phyloP scores from a whole-genome alignment of 2,329 filamentous ascomycete species.

The Ascochyta clinopodiicola region DNA sequence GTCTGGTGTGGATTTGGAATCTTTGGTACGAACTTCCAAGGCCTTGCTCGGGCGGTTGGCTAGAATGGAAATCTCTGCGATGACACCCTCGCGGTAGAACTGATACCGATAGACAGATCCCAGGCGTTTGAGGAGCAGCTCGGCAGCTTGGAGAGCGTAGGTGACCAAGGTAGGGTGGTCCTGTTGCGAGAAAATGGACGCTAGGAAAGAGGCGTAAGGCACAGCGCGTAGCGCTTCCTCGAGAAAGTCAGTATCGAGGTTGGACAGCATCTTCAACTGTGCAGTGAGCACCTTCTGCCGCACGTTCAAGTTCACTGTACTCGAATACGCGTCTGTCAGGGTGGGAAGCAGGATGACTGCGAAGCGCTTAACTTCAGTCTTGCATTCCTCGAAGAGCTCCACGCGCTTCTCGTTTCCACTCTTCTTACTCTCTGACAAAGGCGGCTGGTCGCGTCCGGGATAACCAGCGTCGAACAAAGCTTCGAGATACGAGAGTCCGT shows the following conservation, averaged over 20 bases:
- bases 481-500: slow-evolving; percentile 60
- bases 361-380: slow-evolving; percentile 86
- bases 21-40: slow-evolving; percentile 37
- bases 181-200: slow-evolving; percentile 92
- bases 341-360: slow-evolving; percentile 93
- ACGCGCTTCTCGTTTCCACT: slow-evolving; percentile 79
- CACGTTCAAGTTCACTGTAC: slow-evolving; percentile 93
- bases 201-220: slow-evolving; percentile 93
- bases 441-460: slow-evolving; percentile 54
- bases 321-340: slow-evolving; percentile 94
- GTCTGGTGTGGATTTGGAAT: slow-evolving; percentile 33
- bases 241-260: slow-evolving; percentile 84
- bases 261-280: slow-evolving; percentile 98
- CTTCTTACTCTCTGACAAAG: slow-evolving; percentile 57
- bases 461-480: slow-evolving; percentile 58
- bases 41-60: slow-evolving; percentile 59
- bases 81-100: slow-evolving; percentile 95
- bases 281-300: slow-evolving; percentile 93
- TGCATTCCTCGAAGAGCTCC: slow-evolving; percentile 82
- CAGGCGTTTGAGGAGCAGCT: slow-evolving; percentile 82
- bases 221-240: slow-evolving; percentile 85
- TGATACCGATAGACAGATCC: slow-evolving; percentile 93
- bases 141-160: slow-evolving; percentile 85
- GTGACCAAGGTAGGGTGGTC: slow-evolving; percentile 89
- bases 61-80: slow-evolving; percentile 85